These are phyloP conservation scores for Cucumis melo DNA, from an alignment of 306 rosid species.

Conservation along the genomic window DNA sequence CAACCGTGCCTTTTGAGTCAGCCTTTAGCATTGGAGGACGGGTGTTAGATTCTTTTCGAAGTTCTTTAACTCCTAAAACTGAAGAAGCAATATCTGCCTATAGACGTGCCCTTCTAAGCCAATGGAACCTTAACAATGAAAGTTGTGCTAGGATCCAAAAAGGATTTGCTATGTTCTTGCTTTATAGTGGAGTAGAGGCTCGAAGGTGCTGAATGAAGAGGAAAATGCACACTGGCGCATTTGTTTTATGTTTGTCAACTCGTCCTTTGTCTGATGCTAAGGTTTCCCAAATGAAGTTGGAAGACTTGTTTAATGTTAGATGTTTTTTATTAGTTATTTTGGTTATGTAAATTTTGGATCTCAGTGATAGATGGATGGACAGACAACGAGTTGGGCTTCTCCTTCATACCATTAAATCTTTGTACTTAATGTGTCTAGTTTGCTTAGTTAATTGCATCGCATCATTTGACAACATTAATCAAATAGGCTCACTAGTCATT, in stretches of 20 bases:
- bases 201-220: constrained; percentile 97
- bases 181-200: constrained; percentile 86
- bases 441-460: not conserved
- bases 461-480: not conserved
- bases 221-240: constrained; percentile 95
- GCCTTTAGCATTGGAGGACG: too few relatives aligned
- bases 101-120: constrained; percentile 75
- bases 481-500: not conserved
- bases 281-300: not conserved
- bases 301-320: constrained; percentile 1
- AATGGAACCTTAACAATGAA: constrained; percentile 84
- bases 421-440: not conserved
- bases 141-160: constrained; percentile 79
- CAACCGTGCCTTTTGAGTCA: too few relatives aligned
- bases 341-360: constrained; percentile 3
- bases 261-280: constrained; percentile 77
- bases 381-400: not conserved
- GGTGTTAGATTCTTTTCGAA: too few relatives aligned
- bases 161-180: constrained; percentile 55
- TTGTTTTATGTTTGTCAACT: constrained; percentile 88
- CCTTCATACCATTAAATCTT: constrained; percentile 1
- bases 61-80: too few relatives aligned
- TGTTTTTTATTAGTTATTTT: constrained; percentile 6
- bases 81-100: constrained; percentile 66
- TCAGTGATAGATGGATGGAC: not conserved